phyloP scores from a whole-genome alignment of 768 basidiomycete species.

The Pisolithus tinctorius region DNA sequence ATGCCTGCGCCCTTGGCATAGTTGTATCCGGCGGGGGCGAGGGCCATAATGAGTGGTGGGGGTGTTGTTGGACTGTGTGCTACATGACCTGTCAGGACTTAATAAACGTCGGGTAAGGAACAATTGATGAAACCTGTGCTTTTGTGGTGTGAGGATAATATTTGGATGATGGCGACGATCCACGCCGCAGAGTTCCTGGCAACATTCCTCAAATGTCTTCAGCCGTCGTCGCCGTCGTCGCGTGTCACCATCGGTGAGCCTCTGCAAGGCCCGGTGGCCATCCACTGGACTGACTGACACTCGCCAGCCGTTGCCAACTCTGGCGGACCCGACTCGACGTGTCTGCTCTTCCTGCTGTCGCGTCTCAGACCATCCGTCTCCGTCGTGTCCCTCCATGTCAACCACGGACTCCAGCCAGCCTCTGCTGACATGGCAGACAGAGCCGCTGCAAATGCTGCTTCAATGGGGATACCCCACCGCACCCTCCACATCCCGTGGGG shows the following conservation, averaged over 20 bases:
- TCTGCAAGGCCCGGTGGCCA: not conserved
- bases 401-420: slow-evolving; percentile 61
- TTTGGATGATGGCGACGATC: not conserved
- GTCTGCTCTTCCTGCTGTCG: slow-evolving; percentile 63
- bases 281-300: not conserved
- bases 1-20: slow-evolving; percentile 17
- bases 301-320: slow-evolving; percentile 66
- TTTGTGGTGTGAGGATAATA: no score
- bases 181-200: not conserved
- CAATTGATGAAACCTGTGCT: no score
- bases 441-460: slow-evolving; percentile 37
- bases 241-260: no score
- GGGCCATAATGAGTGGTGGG: slow-evolving; percentile 3
- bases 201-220: not conserved
- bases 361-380: slow-evolving; percentile 30
- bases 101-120: not conserved
- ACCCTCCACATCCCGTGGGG: slow-evolving; percentile 54
- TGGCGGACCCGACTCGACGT: slow-evolving; percentile 79
- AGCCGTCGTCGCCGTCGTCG: no score
- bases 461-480: slow-evolving; percentile 40
- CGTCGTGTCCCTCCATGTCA: slow-evolving; percentile 55
- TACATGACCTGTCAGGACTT: not conserved
- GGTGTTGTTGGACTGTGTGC: not conserved
- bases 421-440: slow-evolving; percentile 50
- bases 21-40: slow-evolving; percentile 3